Conservation (phyloP, 2,329 filamentous ascomycete genomes). For the Acarospora socialis region DNA sequence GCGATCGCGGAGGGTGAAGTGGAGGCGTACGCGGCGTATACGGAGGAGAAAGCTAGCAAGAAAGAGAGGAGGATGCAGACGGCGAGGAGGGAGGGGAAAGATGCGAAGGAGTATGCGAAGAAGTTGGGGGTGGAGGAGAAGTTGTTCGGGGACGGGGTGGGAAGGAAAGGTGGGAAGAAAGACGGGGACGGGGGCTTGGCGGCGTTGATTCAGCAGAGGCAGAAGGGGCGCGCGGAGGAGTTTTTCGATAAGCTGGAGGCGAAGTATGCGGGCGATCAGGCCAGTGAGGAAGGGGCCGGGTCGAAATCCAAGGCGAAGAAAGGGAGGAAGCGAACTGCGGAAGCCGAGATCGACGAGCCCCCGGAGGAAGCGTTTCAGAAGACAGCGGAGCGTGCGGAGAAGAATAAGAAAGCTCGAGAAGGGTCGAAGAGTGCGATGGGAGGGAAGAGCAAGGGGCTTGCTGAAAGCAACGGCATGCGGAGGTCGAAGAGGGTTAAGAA, state of each 20-base stretch:
- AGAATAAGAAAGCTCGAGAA: too few species aligned
- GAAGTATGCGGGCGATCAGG: constrained; percentile 53
- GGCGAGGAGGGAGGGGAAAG: constrained; percentile 52
- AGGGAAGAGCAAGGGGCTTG: too few species aligned
- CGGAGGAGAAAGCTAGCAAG: constrained; percentile 54
- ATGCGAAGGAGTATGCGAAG: constrained; percentile 62
- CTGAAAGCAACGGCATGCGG: too few species aligned
- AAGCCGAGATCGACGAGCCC: too few species aligned
- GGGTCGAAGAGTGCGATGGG: too few species aligned
- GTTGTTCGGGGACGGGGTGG: constrained; percentile 40
- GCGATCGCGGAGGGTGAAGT: constrained; percentile 62
- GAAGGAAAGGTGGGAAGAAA: constrained; percentile 26
- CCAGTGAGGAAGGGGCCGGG: too few species aligned
- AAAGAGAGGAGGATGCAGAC: constrained; percentile 44
- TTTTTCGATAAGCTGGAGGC: constrained; percentile 64
- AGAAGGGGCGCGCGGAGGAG: constrained; percentile 44
- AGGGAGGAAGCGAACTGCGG: too few species aligned
- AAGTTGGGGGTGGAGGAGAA: constrained; percentile 62
- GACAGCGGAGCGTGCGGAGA: too few species aligned
- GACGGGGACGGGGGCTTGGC: constrained; percentile 38
- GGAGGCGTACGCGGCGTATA: constrained; percentile 52
- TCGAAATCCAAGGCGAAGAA: too few species aligned
- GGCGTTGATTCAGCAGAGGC: constrained; percentile 60
- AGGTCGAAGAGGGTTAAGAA: too few species aligned
- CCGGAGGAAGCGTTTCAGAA: too few species aligned